phyloP scores from a whole-genome alignment of 805 yeast species.

The Metschnikowia matae region DNA sequence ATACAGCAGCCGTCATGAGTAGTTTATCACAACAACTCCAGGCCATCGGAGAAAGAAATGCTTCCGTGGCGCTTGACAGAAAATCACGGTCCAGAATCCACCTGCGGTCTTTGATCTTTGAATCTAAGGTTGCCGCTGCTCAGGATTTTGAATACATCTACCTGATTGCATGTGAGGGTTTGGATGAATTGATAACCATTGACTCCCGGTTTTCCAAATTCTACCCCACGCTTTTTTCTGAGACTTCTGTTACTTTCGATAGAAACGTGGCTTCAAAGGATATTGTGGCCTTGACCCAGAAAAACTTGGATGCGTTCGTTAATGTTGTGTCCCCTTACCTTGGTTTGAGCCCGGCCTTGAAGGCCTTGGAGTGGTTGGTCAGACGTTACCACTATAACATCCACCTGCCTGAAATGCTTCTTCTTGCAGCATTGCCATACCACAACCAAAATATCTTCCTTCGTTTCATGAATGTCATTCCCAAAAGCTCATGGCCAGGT shows the following conservation, averaged over 20 bases:
- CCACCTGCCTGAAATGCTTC: constrained; percentile 67
- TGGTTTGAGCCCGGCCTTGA: constrained; percentile 67
- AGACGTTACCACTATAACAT: constrained; percentile 85
- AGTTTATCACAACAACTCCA: constrained; percentile 82
- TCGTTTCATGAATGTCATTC: constrained; percentile 70
- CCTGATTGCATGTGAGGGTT: constrained; percentile 68
- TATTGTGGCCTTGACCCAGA: constrained; percentile 67
- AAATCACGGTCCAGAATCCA: constrained; percentile 83
- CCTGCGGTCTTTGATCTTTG: constrained; percentile 82
- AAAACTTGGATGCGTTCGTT: constrained; percentile 70
- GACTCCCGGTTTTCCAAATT: constrained; percentile 77
- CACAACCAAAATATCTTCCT: constrained; percentile 70
- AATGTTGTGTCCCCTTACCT: constrained; percentile 73
- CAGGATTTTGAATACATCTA: constrained; percentile 87
- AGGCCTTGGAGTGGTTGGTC: constrained; percentile 91
- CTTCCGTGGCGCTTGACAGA: constrained; percentile 78
- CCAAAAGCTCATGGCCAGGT: constrained; percentile 59
- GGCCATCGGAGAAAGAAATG: constrained; percentile 57
- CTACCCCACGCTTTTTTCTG: constrained; percentile 71
- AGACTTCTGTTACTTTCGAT: constrained; percentile 73
- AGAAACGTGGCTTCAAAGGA: constrained; percentile 79
- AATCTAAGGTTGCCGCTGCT: constrained; percentile 82
- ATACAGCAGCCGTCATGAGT: constrained; percentile 27
- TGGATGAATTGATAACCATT: constrained; percentile 63
- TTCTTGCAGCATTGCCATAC: constrained; percentile 77